Evolutionary conservation across 2,329 filamentous ascomycete genomes (phyloP).

Genomic region (Penicillium sclerotiorum): DNA sequence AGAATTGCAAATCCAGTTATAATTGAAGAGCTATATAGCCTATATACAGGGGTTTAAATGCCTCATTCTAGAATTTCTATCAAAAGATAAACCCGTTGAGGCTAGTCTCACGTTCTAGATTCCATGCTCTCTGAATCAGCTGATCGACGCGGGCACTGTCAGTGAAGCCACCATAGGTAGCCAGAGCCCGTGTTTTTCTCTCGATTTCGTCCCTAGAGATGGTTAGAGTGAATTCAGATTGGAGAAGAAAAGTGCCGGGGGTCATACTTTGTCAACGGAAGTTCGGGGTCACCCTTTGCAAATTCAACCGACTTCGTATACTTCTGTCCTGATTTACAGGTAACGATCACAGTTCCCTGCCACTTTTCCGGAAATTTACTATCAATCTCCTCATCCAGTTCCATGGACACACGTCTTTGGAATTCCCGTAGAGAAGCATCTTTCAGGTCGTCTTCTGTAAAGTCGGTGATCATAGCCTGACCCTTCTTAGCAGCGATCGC

Average conservation of each 20-base stretch:
- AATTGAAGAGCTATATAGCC: no score
- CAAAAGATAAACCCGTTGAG: constrained; percentile 24
- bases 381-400: constrained; percentile 31
- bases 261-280: constrained; percentile 30
- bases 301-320: constrained; percentile 28
- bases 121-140: constrained; percentile 26
- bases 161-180: constrained; percentile 25
- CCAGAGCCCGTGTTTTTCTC: constrained; percentile 22
- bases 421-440: constrained; percentile 29
- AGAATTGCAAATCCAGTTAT: no score
- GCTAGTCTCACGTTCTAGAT: constrained; percentile 21
- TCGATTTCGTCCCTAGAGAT: constrained; percentile 23
- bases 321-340: constrained; percentile 22
- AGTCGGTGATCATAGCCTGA: constrained; percentile 35
- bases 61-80: not conserved
- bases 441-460: constrained; percentile 29
- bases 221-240: not conserved
- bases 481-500: constrained; percentile 36
- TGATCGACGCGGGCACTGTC: constrained; percentile 19
- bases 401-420: constrained; percentile 31
- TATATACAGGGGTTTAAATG: no score
- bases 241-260: not conserved
- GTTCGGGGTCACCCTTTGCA: constrained; percentile 33
- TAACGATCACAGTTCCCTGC: constrained; percentile 33
- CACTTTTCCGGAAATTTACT: constrained; percentile 30